phyloP scores from a whole-genome alignment of 176 grass and related monocot species.

The Rhynchospora breviuscula region DNA sequence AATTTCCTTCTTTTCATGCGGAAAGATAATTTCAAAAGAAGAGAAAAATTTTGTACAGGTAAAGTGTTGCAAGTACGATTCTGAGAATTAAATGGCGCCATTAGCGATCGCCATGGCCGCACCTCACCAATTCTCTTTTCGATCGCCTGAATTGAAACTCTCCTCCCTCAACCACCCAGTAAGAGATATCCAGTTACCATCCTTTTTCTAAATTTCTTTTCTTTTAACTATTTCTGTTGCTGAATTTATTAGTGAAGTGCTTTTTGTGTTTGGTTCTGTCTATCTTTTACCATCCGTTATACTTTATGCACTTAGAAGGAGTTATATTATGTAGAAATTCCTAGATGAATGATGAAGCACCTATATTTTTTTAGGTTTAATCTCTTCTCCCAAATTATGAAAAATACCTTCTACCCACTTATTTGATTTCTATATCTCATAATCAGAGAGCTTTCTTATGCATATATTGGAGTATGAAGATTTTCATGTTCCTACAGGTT shows the following conservation, averaged over 20 bases:
- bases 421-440: background rate
- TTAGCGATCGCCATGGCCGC: background rate
- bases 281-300: background rate
- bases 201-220: too few relatives aligned
- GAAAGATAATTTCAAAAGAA: background rate
- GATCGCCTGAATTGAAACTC: background rate
- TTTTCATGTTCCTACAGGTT: constrained; percentile 25
- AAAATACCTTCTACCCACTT: background rate
- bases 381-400: background rate
- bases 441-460: background rate
- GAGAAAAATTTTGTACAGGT: background rate
- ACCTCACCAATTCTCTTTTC: background rate
- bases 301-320: background rate
- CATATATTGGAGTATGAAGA: background rate
- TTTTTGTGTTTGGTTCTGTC: background rate
- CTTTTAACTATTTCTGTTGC: background rate
- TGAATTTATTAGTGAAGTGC: background rate
- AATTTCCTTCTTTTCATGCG: background rate
- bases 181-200: background rate
- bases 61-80: background rate
- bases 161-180: background rate
- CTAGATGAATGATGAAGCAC: constrained; percentile 2
- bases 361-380: background rate
- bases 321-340: constrained; percentile 5
- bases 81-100: background rate